Evolutionary conservation across 129 eudicot species (phyloP), one percentile per base, ranked within the genome.

Genomic region (Calendula officinalis): DNA sequence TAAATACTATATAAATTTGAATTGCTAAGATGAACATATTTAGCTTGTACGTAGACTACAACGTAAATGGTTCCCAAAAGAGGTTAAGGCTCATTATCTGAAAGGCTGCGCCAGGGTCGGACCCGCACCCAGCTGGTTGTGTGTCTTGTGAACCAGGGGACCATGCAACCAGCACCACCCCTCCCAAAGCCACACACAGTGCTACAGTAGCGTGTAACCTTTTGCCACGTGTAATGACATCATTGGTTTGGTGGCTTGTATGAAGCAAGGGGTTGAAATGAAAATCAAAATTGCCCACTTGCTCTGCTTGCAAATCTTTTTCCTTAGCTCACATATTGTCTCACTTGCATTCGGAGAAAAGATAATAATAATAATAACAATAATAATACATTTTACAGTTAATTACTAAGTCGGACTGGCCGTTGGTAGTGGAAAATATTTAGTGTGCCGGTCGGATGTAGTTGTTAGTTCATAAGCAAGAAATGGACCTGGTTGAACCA

Each of bases 91-190:
- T 43, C 67, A 70, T 3, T 58, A 70, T 72, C 66, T 53, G 65
- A 72, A 43, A 72, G 56, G 64, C 63, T 72, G 77, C 58, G 56
- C 71, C 77, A 55, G 37, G 69, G 42, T 15, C 12, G 52, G 75
- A 60, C 60, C 75, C 60, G 27, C 60, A 38, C 52, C 52, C 55
- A 53, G 64, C 70, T 63, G 74, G 66, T 70, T 69, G 67, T 58
- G 60, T 47, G 59, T 67, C 30, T 1, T 59, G 71, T 72, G 77
- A 63, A 12, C 65, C 64, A 72, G 71, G 71, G 77, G 77, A 72
- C 77, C 71, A 64, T 64, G 77, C 2, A 22, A 22, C 30, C 30
- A 22, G 30, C 62, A 40, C 62, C 51, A 53, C 65, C 27, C 62
- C 34, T 62, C 54, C 48, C 76, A 52, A 52, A 52, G 63, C 76